Evolutionary conservation across 2,329 filamentous ascomycete genomes (phyloP).

Genomic region (Pezicula neosporulosa): DNA sequence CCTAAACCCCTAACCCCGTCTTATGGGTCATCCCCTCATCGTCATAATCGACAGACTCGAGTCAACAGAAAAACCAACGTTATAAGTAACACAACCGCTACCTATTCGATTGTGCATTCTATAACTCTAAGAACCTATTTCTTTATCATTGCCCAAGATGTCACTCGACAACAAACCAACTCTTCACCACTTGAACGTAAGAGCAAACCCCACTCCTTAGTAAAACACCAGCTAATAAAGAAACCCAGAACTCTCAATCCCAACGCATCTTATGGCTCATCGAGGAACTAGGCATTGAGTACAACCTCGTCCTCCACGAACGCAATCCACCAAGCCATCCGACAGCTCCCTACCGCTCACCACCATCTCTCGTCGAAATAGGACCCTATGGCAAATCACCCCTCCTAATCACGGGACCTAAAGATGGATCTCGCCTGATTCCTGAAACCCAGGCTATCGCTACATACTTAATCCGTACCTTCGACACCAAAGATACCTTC

Average conservation of each 20-base stretch:
- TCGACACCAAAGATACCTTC: background rate
- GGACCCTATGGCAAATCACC: conserved; percentile 55
- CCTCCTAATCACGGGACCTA: conserved; percentile 41
- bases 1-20: too few species aligned
- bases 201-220: background rate
- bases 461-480: background rate
- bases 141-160: too few species aligned
- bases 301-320: conserved; percentile 43
- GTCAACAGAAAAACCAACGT: too few species aligned
- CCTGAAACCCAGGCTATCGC: conserved; percentile 40
- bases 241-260: conserved; percentile 39
- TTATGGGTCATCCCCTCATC: too few species aligned
- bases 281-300: conserved; percentile 58
- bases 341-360: conserved; percentile 30
- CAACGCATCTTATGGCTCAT: conserved; percentile 63
- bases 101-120: too few species aligned
- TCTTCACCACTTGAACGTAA: background rate
- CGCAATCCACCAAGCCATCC: conserved; percentile 21
- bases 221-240: background rate
- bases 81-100: too few species aligned
- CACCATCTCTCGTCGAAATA: conserved; percentile 35
- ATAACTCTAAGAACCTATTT: too few species aligned
- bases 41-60: too few species aligned
- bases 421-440: conserved; percentile 48
- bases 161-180: background rate